Evolutionary conservation across 371 early-diverging fungal genomes (phyloP).

Genomic region (Apophysomyces ossiformis): DNA sequence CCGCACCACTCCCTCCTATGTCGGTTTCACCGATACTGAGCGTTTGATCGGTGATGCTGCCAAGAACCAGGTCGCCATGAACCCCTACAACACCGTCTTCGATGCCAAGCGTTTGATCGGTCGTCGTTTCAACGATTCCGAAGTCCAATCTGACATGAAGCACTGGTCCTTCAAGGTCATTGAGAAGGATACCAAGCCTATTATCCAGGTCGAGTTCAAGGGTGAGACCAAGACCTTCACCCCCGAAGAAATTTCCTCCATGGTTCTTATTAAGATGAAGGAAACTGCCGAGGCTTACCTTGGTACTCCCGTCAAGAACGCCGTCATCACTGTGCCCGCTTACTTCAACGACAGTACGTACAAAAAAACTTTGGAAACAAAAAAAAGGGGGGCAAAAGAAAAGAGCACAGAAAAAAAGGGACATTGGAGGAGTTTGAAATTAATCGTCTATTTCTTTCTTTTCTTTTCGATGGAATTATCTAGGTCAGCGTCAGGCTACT

Average conservation of each 20-base stretch:
- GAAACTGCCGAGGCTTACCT: conserved; percentile 90
- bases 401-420: background rate
- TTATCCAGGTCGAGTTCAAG: conserved; percentile 86
- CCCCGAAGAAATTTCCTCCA: conserved; percentile 94
- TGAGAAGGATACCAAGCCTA: conserved; percentile 82
- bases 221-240: conserved; percentile 87
- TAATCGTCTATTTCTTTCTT: background rate
- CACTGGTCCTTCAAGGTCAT: conserved; percentile 92
- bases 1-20: conserved; percentile 96
- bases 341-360: conserved; percentile 65
- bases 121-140: conserved; percentile 88
- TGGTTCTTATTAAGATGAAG: conserved; percentile 93
- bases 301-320: conserved; percentile 78
- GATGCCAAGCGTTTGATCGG: conserved; percentile 98
- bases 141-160: conserved; percentile 93
- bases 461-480: background rate
- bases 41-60: conserved; percentile 96
- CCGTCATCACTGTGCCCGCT: conserved; percentile 89
- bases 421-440: background rate
- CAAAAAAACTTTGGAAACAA: too few relatives aligned
- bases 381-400: too few relatives aligned
- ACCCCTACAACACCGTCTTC: conserved; percentile 91
- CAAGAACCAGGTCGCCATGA: conserved; percentile 91
- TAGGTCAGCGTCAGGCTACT: conserved; percentile 83
- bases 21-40: conserved; percentile 91